Evolutionary conservation across 2,329 filamentous ascomycete species (phyloP), one percentile per base, ranked within the genome.

Genomic region (Grosmannia penicillata): DNA sequence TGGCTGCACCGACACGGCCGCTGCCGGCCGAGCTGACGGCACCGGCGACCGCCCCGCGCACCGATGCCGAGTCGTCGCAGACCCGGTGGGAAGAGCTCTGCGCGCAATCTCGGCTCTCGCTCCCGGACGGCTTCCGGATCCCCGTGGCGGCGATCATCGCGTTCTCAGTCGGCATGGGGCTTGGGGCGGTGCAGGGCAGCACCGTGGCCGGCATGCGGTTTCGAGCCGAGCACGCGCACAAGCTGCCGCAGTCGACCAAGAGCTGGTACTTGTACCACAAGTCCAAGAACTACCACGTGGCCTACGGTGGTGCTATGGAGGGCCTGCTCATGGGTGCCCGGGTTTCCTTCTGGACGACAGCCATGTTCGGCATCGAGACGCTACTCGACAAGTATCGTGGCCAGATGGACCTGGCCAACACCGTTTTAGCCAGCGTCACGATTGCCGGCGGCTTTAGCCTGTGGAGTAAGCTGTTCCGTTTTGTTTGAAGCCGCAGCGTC

Each of bases 191-290:
- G 7, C 75, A 86, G 40, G 85, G 84, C 19, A 78, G 77, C 42
- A 77, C 77, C 52, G 76, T 72, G 54, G 74, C 83, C 1, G 78
- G 82, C 37, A 68, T 93, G 41, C 80, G 82, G 28, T 98, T 95
- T 63, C 80, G 89, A 39, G 91, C 91, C 43, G 91, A 98, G 60
- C 93, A 98, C 54, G 86, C 91, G 1, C 91, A 98, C 65, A 82
- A 89, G 47, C 75, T 95, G 45, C 91, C 91, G 17, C 77, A 74
- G 4, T 78, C 78, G 1, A 78, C 83, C 21, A 75, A 78, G 3
- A 89, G 86, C 15, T 98, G 91, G 91, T 98, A 89, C 55, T 72
- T 96, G n/a, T 98, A 98, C 59, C 89, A 96, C 65, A 95, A 95
- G 61, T 84, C 77, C 55, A 96, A 96, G 60, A 96, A 94, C 59